Evolutionary conservation across 768 basidiomycete genomes (phyloP), one percentile per base, ranked within the genome.

Genomic region (Psilocybe tampanensis): DNA sequence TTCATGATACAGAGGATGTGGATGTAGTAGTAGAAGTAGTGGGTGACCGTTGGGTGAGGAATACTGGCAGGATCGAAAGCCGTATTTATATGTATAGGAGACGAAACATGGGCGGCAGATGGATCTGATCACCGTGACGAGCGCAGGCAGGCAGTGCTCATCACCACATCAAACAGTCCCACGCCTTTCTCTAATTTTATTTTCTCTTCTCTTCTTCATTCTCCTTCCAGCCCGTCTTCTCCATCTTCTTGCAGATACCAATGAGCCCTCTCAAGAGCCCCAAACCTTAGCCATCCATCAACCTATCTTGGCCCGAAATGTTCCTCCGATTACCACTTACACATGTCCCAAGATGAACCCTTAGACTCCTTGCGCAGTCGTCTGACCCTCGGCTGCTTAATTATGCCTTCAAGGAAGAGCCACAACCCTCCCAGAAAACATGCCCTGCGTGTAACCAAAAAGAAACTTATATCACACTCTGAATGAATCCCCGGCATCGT

Each of bases 21-120:
- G 8, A 29, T 19, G n/a, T 53, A 53, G 44, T 23, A 52, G 33
- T 47, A 36, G 41, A 44, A 36, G 33, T 43, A 41, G 33, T 55
- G 44, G 59, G 59, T 65, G 64, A 65, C 64, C 64, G 61, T 42
- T 52, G 60, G 60, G 61, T 64, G 60, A 60, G 48, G 62, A 64
- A 19, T 19, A 42, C 24, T 29, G 33, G 48, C 48, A 15, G 32
- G 48, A 50, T 9, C 33, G 42, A 33, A 44, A 29, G 50, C 53
- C 36, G 47, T 53, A 36, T 63, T 63, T 65, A 65, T 66, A 66
- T 44, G 26, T 55, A 58, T 17, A 21, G 29, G 33, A 39, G 55
- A 52, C 49, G 54, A 34, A 22, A 44, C 44, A 59, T 52, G 32
- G 54, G 44, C 47, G 54, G 43, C 29, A 53, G 56, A 45, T 43